phyloP scores from a whole-genome alignment of 495 filamentous ascomycete genomes.

The Hypoxylon fragiforme region DNA sequence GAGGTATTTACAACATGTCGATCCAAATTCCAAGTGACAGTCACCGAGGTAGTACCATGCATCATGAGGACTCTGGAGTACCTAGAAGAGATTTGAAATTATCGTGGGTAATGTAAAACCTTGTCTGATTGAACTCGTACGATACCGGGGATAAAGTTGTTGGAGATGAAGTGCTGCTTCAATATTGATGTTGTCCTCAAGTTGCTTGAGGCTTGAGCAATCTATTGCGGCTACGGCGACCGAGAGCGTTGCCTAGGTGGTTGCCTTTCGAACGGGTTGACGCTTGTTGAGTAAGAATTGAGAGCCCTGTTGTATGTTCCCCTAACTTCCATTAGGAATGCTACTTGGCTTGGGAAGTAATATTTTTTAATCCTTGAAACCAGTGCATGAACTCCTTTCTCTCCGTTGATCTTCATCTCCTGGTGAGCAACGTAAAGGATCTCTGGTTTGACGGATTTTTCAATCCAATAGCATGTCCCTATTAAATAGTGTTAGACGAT shows the following conservation, averaged over 20 bases:
- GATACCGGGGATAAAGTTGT: slow-evolving; percentile 9
- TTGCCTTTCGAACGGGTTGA: too few relatives aligned
- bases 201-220: slow-evolving; percentile 6
- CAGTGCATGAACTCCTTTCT: too few relatives aligned
- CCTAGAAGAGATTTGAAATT: slow-evolving; percentile 3
- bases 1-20: slow-evolving; percentile 11
- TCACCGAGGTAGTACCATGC: slow-evolving; percentile 12
- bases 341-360: too few relatives aligned
- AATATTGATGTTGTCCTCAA: neutral
- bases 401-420: too few relatives aligned
- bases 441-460: too few relatives aligned
- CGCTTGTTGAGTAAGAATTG: too few relatives aligned
- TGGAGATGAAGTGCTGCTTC: neutral
- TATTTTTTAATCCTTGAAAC: too few relatives aligned
- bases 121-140: neutral
- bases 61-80: slow-evolving; percentile 2
- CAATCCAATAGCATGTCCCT: too few relatives aligned
- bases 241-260: slow-evolving; percentile 3
- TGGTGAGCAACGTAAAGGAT: too few relatives aligned
- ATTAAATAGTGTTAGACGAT: too few relatives aligned
- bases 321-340: too few relatives aligned
- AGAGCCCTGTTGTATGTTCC: too few relatives aligned
- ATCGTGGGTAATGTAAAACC: neutral
- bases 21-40: slow-evolving; percentile 4
- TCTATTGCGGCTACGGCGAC: slow-evolving; percentile 1